Evolutionary conservation across 2,329 filamentous ascomycete species (phyloP).

Genomic region (Phaeosphaeria sp.): DNA sequence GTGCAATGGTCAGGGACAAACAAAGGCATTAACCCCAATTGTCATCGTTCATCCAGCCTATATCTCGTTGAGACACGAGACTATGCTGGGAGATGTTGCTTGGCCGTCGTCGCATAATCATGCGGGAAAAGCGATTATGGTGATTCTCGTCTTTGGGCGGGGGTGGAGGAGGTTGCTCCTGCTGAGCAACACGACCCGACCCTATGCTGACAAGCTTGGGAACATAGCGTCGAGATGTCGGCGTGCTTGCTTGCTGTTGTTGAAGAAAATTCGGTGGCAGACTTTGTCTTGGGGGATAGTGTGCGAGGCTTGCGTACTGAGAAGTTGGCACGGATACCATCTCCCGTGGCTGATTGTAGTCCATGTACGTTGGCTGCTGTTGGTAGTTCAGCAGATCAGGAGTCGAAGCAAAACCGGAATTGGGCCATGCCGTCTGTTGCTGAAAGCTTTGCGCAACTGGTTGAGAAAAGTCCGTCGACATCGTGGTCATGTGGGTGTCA

Average conservation of each 20-base stretch:
- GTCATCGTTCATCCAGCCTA: conserved; percentile 45
- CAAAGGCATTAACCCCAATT: conserved; percentile 41
- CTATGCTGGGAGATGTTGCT: conserved; percentile 48
- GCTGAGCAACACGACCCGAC: conserved; percentile 31
- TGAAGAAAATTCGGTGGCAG: conserved; percentile 44
- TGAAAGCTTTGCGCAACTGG: conserved; percentile 42
- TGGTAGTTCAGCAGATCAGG: conserved; percentile 44
- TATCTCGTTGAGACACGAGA: conserved; percentile 38
- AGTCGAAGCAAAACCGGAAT: conserved; percentile 44
- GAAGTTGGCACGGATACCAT: conserved; percentile 43
- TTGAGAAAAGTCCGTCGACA: conserved; percentile 41
- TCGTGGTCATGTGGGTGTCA: conserved; percentile 36
- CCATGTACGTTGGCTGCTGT: conserved; percentile 38
- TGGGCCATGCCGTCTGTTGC: conserved; percentile 38
- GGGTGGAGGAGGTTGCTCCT: conserved; percentile 44
- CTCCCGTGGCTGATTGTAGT: conserved; percentile 40
- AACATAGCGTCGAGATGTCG: conserved; percentile 38
- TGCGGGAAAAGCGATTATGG: conserved; percentile 43
- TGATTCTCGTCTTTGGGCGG: conserved; percentile 44
- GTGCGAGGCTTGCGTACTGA: conserved; percentile 42
- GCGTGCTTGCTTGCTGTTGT: conserved; percentile 20
- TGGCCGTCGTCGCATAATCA: conserved; percentile 44
- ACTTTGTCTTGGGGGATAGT: conserved; percentile 45
- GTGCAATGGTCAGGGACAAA: not conserved
- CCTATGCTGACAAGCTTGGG: conserved; percentile 46